A percentile compares a stretch with the other conserved stretches of the same genome.
Evolutionary conservation across 805 yeast genomes (phyloP).

Genomic region (Torulaspora delbrueckii): DNA sequence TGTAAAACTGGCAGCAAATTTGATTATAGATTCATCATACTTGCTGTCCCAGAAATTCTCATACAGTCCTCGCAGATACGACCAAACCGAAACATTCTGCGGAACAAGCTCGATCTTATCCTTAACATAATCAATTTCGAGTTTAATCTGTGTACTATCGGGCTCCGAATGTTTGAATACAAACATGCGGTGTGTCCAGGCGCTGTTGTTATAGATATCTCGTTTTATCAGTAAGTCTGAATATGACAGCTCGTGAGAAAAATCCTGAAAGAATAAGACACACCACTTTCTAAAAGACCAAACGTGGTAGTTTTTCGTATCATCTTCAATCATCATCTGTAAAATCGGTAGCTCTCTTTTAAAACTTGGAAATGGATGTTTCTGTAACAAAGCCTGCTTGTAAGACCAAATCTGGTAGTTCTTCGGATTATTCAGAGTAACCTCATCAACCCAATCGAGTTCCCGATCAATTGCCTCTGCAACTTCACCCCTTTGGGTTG

Average conservation of each 20-base stretch:
- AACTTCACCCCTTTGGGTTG: slow-evolving; percentile 6
- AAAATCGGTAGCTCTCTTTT: slow-evolving; percentile 63
- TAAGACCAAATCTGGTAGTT: slow-evolving; percentile 98
- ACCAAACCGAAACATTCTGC: slow-evolving; percentile 83
- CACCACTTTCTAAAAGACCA: slow-evolving; percentile 93
- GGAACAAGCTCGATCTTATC: slow-evolving; percentile 56
- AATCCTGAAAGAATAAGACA: slow-evolving; percentile 51
- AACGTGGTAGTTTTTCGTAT: slow-evolving; percentile 89
- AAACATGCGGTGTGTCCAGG: slow-evolving; percentile 85
- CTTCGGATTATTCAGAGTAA: slow-evolving; percentile 74
- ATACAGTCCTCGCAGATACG: slow-evolving; percentile 63
- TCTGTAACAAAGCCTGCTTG: slow-evolving; percentile 58
- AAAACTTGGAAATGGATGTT: slow-evolving; percentile 28
- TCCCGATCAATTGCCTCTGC: slow-evolving; percentile 41
- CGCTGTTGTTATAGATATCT: slow-evolving; percentile 86
- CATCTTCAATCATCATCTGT: slow-evolving; percentile 65
- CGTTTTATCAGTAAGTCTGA: slow-evolving; percentile 43
- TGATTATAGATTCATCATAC: slow-evolving; percentile 39
- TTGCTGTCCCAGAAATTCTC: slow-evolving; percentile 22
- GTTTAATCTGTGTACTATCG: slow-evolving; percentile 25
- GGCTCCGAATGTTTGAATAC: slow-evolving; percentile 36
- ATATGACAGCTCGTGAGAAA: slow-evolving; percentile 48
- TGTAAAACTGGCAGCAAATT: slow-evolving; percentile 44
- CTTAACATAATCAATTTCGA: slow-evolving; percentile 53
- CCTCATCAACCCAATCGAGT: slow-evolving; percentile 70